phyloP scores from a whole-genome alignment of 495 filamentous ascomycete genomes.

The Cladorrhinum samala region DNA sequence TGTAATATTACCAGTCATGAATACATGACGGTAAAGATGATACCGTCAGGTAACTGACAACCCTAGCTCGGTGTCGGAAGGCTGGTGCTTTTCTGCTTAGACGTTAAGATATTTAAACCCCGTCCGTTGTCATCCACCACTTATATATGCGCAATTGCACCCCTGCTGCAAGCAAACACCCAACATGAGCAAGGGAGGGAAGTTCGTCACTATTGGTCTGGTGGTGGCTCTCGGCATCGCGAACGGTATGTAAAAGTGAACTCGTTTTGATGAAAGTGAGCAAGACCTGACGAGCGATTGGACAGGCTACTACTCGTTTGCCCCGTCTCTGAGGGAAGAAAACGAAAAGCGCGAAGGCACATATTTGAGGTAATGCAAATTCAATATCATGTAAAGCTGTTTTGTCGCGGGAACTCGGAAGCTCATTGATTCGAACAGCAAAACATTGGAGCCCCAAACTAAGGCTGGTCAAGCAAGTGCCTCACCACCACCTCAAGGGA shows the following conservation, averaged over 20 bases:
- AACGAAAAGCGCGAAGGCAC: constrained; percentile 23
- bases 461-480: background rate
- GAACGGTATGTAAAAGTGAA: too few relatives aligned
- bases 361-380: constrained; percentile 3
- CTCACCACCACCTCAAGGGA: background rate
- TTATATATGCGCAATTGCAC: background rate
- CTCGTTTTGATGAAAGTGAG: too few relatives aligned
- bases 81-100: too few relatives aligned
- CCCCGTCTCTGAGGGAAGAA: constrained; percentile 33
- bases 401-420: background rate
- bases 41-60: background rate
- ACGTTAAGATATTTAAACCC: too few relatives aligned
- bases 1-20: background rate
- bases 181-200: constrained; percentile 18
- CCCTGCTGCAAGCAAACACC: background rate
- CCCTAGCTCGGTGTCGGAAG: too few relatives aligned
- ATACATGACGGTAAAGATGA: background rate
- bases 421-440: constrained; percentile 15
- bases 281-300: constrained; percentile 11
- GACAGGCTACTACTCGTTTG: constrained; percentile 41
- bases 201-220: constrained; percentile 17
- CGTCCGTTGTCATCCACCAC: background rate
- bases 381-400: background rate
- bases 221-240: constrained; percentile 21
- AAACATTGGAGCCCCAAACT: constrained; percentile 9